Conservation (phyloP, 2,329 filamentous ascomycete species). For the Pseudogymnoascus destructans region DNA sequence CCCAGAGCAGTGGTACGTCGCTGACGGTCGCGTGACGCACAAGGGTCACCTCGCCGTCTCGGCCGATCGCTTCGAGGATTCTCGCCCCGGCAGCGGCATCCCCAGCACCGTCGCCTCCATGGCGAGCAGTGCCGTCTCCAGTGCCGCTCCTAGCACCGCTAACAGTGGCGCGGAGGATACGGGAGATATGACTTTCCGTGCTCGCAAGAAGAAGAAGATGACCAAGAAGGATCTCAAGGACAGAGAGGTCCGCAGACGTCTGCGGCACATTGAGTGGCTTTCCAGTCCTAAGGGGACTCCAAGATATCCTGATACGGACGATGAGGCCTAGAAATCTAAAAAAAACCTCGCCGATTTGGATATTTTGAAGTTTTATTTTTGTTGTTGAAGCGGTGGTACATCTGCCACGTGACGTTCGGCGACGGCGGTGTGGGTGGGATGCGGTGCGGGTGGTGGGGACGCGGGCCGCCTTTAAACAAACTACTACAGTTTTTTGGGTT, state of each 20-base stretch:
- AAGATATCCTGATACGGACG: constrained; percentile 21
- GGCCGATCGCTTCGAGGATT: constrained; percentile 79
- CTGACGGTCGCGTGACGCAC: constrained; percentile 73
- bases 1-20: constrained; percentile 92
- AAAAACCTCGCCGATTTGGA: neutral
- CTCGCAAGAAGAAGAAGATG: constrained; percentile 96
- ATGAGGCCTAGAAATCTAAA: constrained; percentile 15
- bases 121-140: constrained; percentile 40
- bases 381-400: neutral
- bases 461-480: neutral
- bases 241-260: constrained; percentile 68
- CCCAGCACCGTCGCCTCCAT: constrained; percentile 46
- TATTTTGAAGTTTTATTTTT: neutral
- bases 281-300: constrained; percentile 62
- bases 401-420: neutral
- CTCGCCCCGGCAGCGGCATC: constrained; percentile 48
- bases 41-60: constrained; percentile 64
- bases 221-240: constrained; percentile 96
- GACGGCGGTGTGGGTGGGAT: neutral
- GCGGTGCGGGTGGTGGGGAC: neutral
- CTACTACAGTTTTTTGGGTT: constrained; percentile 2
- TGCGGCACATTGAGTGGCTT: constrained; percentile 77
- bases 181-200: constrained; percentile 70
- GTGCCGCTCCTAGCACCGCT: constrained; percentile 47
- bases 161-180: constrained; percentile 79